Base-by-base conservation (phyloP, 2,329 filamentous ascomycete species). In the Xylariaceae sp. region DNA sequence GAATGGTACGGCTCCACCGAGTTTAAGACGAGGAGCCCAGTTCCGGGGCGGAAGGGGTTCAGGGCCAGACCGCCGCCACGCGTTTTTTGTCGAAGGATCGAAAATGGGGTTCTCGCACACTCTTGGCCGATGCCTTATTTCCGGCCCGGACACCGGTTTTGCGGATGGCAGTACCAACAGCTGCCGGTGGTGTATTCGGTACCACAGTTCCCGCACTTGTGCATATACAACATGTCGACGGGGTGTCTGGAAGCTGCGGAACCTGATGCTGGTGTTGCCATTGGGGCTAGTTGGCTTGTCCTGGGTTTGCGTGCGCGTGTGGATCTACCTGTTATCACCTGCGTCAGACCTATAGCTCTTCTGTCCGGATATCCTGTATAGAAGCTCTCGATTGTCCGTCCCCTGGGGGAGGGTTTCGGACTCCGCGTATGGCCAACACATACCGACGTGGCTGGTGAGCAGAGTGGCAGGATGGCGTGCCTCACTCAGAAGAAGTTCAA, bases 81-180 rank as follows among this genome's bases (percentile, higher is more conserved):
- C 12, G 49, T 40, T 15, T 46, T 13, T 42, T 49, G 47, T 57
- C 40, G 54, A 49, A 47, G 8, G 26, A 36, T 52, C 48, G 54
- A 49, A 44, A 56, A 54, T 46, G 34, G 45, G 53, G 19, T 40
- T 22, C 8, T 54, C 22, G 55, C 36, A 37, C 36, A 50, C n/a
- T 55, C 52, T 57, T 55, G 46, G 54, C 49, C 46, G 36, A 18
- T 22, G 21, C 21, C 49, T 32, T 42, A 39, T 15, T 34, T 19
- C 12, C 36, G 47, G 50, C 37, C 44, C 44, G 63, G 55, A 54
- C 57, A 51, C 57, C 56, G 66, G 59, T 66, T 61, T 59, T 69
- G 67, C 49, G 67, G 67, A 63, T 70, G 67, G 58, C 67, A 70
- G 60, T 70, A 70, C 67, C 67, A 70, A 63, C 67, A 70, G 65